Evolutionary conservation across 164 flowering plant genomes (phyloP), one percentile per base, ranked within the genome.

Genomic region (Dillenia turbinata): DNA sequence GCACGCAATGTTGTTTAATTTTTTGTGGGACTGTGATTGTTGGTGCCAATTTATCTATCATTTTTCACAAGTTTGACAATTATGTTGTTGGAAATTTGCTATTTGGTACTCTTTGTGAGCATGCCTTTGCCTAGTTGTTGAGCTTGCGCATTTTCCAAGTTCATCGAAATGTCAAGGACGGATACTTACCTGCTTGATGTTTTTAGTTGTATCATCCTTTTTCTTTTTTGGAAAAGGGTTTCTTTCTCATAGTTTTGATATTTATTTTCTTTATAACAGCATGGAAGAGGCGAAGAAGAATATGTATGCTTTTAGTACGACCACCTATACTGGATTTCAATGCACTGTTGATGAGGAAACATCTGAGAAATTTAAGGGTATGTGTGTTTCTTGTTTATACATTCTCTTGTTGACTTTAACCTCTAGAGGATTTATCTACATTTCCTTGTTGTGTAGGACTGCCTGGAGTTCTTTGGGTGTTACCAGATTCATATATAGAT

Each of bases 251-350:
- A 52, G 22, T 33, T 33, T 33, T 33, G 55, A 10, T 52, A 26
- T 15, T 8, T 52, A 13, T 46, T 67, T 59, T 60, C n/a, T 56
- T 15, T 56, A 14, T 67, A 58, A 64, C 79, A 94, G 97, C 77
- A 94, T 91, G 93, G 99, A 94, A 74, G 97, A 91, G 71, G 99
- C 99, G 44, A 94, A 94, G 85, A 94, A 91, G 83, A 94, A 91
- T 58, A 88, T 94, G 96, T 94, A 94, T 75, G 99, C 99, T 9
- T 94, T 94, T 66, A 91, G 97, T 66, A 89, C 97, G 15, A 92
- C 99, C n/a, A 89, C 96, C 9, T 95, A 95, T 75, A 92, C 97
- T 59, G 97, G 97, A 57, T 95, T 95, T 60, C 97, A 95, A 44
- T 95, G 99, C 76, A 92, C 97, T 12, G 96, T 95, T 1, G 71